These are phyloP conservation scores for Ceratobasidium sp. DNA, from an alignment of 1,284 basidiomycete genomes.

Conservation along the genomic window DNA sequence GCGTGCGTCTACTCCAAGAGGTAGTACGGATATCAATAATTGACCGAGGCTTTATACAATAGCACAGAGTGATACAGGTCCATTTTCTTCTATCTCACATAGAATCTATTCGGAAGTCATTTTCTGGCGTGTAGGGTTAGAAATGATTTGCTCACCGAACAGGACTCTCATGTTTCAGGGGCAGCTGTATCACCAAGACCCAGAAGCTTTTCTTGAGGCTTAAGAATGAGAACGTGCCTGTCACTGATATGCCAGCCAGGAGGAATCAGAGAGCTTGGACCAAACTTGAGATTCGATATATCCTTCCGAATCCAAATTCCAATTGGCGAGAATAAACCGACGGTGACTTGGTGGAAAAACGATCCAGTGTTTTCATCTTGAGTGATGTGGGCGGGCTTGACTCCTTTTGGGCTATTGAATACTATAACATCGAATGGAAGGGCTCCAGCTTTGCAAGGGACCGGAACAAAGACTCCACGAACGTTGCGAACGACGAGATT, in stretches of 20 bases:
- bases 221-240: background rate
- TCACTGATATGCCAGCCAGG: background rate
- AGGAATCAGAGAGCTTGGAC: background rate
- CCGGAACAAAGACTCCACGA: background rate
- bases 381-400: background rate
- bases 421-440: background rate
- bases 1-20: too few relatives aligned
- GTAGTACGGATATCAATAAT: too few relatives aligned
- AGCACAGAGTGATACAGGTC: too few relatives aligned
- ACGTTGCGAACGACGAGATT: background rate
- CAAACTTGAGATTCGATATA: background rate
- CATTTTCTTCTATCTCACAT: too few relatives aligned
- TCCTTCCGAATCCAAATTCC: constrained; percentile 1
- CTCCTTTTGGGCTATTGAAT: background rate
- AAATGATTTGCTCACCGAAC: background rate
- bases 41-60: too few relatives aligned
- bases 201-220: background rate
- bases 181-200: background rate
- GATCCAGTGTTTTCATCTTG: background rate
- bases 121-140: background rate
- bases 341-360: background rate
- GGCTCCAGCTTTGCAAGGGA: background rate
- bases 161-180: background rate
- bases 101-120: too few relatives aligned
- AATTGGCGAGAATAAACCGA: background rate